These are phyloP conservation scores for Boletellus sp. DNA, from an alignment of 768 basidiomycete genomes.

Conservation along the genomic window DNA sequence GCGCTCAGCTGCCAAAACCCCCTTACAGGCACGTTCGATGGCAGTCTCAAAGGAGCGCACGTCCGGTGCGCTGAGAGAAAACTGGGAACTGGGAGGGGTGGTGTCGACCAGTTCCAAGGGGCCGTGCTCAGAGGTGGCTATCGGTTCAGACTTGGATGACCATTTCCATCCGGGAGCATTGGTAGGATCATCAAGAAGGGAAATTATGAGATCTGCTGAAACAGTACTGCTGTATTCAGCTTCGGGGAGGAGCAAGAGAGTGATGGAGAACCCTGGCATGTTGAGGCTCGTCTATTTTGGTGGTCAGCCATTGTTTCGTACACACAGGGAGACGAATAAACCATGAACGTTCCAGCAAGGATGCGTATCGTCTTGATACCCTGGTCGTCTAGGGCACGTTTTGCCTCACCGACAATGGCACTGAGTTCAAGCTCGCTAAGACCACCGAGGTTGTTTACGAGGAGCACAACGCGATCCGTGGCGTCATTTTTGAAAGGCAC, in stretches of 20 bases:
- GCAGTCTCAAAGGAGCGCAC: slow-evolving; percentile 48
- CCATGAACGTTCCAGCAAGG: slow-evolving; percentile 85
- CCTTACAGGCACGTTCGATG: slow-evolving; percentile 57
- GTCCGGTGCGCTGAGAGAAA: slow-evolving; percentile 39
- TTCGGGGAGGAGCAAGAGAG: slow-evolving; percentile 70
- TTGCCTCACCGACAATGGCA: slow-evolving; percentile 62
- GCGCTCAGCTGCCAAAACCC: slow-evolving; percentile 73
- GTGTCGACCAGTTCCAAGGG: slow-evolving; percentile 12
- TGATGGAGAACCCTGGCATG: slow-evolving; percentile 90
- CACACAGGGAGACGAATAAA: slow-evolving; percentile 24
- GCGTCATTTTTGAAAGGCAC: slow-evolving; percentile 62
- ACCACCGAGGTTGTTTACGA: slow-evolving; percentile 88
- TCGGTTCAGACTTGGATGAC: slow-evolving; percentile 50
- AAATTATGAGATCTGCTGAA: slow-evolving; percentile 45
- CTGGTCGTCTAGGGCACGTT: slow-evolving; percentile 49
- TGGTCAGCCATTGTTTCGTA: not conserved
- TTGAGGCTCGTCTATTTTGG: slow-evolving; percentile 72
- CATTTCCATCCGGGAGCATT: slow-evolving; percentile 85
- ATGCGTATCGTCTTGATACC: slow-evolving; percentile 60
- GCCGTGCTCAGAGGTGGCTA: slow-evolving; percentile 10
- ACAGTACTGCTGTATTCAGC: slow-evolving; percentile 38
- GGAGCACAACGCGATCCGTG: slow-evolving; percentile 66
- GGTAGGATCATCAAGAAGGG: slow-evolving; percentile 64
- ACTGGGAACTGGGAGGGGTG: slow-evolving; percentile 1
- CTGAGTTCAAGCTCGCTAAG: slow-evolving; percentile 78